Percentiles rank a stretch among this genome's conserved stretches.
Conservation (phyloP, 202 grass and related monocot species). For the Setaria italica region DNA sequence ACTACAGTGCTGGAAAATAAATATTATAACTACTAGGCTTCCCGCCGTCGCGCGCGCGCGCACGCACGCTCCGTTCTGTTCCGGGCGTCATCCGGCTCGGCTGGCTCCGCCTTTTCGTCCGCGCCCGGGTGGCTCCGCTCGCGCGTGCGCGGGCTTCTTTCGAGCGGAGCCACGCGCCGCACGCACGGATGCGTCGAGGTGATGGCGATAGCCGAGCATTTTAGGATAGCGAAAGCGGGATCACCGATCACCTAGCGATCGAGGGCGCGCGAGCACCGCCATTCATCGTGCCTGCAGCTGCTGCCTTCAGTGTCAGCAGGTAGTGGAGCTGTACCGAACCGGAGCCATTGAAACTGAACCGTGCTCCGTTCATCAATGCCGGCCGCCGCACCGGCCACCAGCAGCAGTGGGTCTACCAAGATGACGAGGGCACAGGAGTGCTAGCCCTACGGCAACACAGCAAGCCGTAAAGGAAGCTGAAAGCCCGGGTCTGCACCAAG, state of each 20-base stretch:
- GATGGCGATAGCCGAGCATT: background rate
- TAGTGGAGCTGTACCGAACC: background rate
- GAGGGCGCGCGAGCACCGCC: background rate
- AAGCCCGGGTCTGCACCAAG: background rate
- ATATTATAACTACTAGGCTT: too few species aligned
- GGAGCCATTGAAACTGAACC: background rate
- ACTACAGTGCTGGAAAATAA: too few species aligned
- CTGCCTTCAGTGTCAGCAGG: background rate
- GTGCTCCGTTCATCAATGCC: background rate
- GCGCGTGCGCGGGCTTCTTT: background rate
- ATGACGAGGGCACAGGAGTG: background rate
- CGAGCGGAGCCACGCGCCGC: slow-evolving; percentile 12
- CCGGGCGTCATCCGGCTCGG: background rate
- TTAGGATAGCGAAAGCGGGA: background rate
- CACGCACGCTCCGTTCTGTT: background rate
- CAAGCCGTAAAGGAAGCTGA: background rate
- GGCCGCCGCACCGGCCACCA: background rate
- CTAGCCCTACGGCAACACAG: background rate
- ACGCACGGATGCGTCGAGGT: background rate
- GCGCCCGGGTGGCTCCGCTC: background rate
- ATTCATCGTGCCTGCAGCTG: background rate
- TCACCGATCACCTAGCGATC: background rate
- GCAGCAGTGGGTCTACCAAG: background rate
- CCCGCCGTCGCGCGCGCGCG: background rate
- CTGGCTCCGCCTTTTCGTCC: too few species aligned